Conservation (phyloP, 805 yeast genomes). For the Kodamaea leandrae region DNA sequence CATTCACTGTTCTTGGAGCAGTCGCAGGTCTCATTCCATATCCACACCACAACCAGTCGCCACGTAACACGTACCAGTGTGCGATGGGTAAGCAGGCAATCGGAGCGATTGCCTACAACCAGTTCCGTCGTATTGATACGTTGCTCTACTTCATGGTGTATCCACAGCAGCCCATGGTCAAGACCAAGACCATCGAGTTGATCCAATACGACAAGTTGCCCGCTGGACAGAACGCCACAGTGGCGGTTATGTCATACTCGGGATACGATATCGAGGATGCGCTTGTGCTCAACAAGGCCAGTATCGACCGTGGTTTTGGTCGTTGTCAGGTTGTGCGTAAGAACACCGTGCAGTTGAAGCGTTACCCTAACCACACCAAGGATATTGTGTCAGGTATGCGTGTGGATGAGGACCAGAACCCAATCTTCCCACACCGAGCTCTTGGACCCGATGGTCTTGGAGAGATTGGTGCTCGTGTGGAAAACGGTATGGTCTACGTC, state of each 20-base stretch:
- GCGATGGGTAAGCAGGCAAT: constrained; percentile 99
- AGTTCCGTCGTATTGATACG: constrained; percentile 93
- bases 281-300: constrained; percentile 85
- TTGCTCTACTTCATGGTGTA: constrained; percentile 93
- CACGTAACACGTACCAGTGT: constrained; percentile 89
- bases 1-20: constrained; percentile 88
- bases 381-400: constrained; percentile 92
- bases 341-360: constrained; percentile 82
- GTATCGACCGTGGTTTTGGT: constrained; percentile 95
- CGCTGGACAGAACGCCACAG: constrained; percentile 98
- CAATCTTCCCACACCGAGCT: constrained; percentile 81
- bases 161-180: constrained; percentile 99
- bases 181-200: constrained; percentile 92
- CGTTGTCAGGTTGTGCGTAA: constrained; percentile 94
- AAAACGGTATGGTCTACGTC: constrained; percentile 89
- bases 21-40: constrained; percentile 91
- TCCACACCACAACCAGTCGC: constrained; percentile 91
- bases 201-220: constrained; percentile 95
- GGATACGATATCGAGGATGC: constrained; percentile 99
- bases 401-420: constrained; percentile 74
- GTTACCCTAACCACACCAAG: constrained; percentile 90
- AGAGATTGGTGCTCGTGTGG: constrained; percentile 88
- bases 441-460: constrained; percentile 95
- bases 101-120: constrained; percentile 98
- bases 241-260: constrained; percentile 98